Evolutionary conservation across 176 grass and related monocot genomes (phyloP).

Genomic region (Carex cristatella): DNA sequence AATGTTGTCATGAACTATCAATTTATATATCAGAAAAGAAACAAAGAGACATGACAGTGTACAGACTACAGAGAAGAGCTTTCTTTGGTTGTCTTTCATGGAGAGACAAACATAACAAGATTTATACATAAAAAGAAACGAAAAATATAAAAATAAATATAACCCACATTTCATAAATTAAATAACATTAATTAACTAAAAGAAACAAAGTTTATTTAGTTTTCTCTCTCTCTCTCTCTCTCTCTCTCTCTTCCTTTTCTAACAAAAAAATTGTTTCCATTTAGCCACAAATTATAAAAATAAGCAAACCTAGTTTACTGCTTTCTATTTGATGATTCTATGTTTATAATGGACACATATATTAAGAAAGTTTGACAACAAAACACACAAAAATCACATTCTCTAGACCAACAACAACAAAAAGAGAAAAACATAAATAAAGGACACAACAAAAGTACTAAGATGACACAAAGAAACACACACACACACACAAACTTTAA

Average conservation of each 20-base stretch:
- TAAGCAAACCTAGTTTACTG: not conserved
- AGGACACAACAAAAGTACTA: not conserved
- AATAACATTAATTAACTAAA: slow-evolving; percentile 8
- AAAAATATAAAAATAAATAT: too few species aligned
- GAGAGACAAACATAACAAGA: slow-evolving; percentile 24
- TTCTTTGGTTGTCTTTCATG: not conserved
- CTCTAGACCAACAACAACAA: not conserved
- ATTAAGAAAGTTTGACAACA: not conserved
- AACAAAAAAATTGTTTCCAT: not conserved
- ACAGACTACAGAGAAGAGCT: not conserved
- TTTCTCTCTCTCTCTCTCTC: not conserved
- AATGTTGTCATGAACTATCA: not conserved
- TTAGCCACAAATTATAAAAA: not conserved
- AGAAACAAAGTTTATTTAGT: not conserved
- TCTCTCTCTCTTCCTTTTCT: not conserved
- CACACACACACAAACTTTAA: not conserved
- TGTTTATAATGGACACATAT: not conserved
- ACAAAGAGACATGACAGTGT: not conserved
- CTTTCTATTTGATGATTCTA: not conserved
- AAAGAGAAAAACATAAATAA: not conserved
- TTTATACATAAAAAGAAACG: not conserved
- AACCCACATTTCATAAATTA: not conserved
- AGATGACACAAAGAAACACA: not conserved
- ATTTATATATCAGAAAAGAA: slow-evolving; percentile 17
- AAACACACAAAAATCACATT: not conserved